Conservation (phyloP, 148 eudicot species). For the Camellia japonica region DNA sequence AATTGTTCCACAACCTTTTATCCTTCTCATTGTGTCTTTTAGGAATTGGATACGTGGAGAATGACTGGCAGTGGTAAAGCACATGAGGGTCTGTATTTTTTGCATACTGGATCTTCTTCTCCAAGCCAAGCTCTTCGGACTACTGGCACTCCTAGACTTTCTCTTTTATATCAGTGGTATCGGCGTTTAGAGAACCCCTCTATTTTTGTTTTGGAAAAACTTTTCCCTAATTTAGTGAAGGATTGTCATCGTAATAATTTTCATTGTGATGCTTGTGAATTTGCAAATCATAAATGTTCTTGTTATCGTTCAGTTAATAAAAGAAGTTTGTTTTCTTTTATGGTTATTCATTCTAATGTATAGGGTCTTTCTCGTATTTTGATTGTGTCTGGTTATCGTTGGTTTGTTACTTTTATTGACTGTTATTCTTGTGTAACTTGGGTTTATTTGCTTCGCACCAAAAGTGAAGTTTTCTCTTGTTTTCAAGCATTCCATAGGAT, state of each 20-base stretch:
- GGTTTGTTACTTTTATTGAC: no score
- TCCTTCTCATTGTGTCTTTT: background rate
- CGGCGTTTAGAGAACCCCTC: background rate
- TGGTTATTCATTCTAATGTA: background rate
- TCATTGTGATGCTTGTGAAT: background rate
- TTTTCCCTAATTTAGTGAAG: background rate
- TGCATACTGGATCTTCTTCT: background rate
- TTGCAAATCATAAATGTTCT: background rate
- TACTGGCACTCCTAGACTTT: no score
- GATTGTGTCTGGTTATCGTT: no score
- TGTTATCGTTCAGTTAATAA: background rate
- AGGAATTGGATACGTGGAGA: background rate
- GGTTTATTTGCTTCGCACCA: no score
- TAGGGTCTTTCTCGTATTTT: background rate
- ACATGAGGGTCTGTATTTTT: background rate
- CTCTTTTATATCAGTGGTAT: background rate
- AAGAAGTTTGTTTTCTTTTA: background rate
- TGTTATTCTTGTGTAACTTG: no score
- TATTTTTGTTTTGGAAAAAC: background rate
- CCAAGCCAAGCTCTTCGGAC: background rate
- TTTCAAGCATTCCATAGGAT: no score
- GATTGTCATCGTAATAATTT: background rate
- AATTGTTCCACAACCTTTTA: background rate
- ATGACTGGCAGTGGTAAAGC: background rate
- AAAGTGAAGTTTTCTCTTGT: no score